Percentiles rank a stretch among this genome's conserved stretches.
Evolutionary conservation across 2,329 filamentous ascomycete species (phyloP).

Genomic region (Aspergillus sp.): DNA sequence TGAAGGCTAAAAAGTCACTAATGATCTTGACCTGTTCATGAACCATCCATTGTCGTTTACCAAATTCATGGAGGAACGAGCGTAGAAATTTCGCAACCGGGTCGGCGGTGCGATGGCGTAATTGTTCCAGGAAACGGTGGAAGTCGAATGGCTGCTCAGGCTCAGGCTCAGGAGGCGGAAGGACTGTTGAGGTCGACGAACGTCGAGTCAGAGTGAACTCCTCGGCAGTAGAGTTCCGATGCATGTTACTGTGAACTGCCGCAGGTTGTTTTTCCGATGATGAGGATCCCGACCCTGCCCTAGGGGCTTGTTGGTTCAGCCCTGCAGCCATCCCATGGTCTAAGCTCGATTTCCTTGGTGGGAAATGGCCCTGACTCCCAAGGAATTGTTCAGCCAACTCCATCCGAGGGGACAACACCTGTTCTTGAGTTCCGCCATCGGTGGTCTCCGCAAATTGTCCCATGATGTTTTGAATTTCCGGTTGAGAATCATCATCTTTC

Average conservation of each 20-base stretch:
- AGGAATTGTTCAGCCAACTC: slow-evolving; percentile 80
- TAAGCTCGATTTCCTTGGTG: slow-evolving; percentile 82
- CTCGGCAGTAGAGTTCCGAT: slow-evolving; percentile 24
- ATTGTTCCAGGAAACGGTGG: slow-evolving; percentile 91
- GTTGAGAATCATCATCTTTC: slow-evolving; percentile 68
- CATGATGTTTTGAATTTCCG: slow-evolving; percentile 97
- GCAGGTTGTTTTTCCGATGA: slow-evolving; percentile 23
- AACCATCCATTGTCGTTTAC: slow-evolving; percentile 98
- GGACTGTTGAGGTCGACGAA: slow-evolving; percentile 42
- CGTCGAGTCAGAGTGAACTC: slow-evolving; percentile 28
- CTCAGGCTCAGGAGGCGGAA: slow-evolving; percentile 75
- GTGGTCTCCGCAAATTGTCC: slow-evolving; percentile 82
- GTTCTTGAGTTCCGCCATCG: slow-evolving; percentile 69
- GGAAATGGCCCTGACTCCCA: slow-evolving; percentile 66
- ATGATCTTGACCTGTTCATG: slow-evolving; percentile 99
- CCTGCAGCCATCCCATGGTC: slow-evolving; percentile 61
- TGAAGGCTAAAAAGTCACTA: slow-evolving; percentile 92
- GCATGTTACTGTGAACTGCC: slow-evolving; percentile 27
- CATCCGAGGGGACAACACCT: slow-evolving; percentile 88
- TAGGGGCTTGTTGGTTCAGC: slow-evolving; percentile 25
- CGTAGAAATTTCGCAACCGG: slow-evolving; percentile 94
- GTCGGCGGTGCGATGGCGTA: slow-evolving; percentile 95
- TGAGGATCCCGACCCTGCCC: slow-evolving; percentile 17
- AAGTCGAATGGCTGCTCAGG: slow-evolving; percentile 92
- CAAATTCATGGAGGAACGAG: slow-evolving; percentile 92